Evolutionary conservation across 2,329 filamentous ascomycete genomes (phyloP).

Genomic region (Cordyceps cateniannulata): DNA sequence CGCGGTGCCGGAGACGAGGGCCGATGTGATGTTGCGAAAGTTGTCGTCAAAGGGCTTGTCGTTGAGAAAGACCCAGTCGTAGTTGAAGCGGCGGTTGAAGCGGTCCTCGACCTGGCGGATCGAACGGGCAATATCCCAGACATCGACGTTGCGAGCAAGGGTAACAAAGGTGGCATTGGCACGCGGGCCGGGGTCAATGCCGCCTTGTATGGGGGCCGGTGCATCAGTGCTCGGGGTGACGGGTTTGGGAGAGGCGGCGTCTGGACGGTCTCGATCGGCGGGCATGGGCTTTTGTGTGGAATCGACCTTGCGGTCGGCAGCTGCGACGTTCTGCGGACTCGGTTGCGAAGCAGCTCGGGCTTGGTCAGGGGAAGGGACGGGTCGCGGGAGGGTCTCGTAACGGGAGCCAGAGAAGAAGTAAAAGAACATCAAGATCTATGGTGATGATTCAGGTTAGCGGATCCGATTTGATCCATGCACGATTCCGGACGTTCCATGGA

Average conservation of each 20-base stretch:
- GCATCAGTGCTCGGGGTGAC: slow-evolving; percentile 45
- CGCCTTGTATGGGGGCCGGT: slow-evolving; percentile 42
- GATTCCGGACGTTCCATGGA: neutral
- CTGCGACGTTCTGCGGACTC: slow-evolving; percentile 7
- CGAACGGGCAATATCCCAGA: slow-evolving; percentile 95
- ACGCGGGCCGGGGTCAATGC: slow-evolving; percentile 58
- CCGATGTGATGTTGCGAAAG: slow-evolving; percentile 87
- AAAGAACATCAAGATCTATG: slow-evolving; percentile 61
- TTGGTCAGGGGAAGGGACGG: slow-evolving; percentile 16
- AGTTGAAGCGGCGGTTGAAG: slow-evolving; percentile 94
- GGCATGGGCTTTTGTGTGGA: slow-evolving; percentile 19
- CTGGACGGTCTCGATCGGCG: slow-evolving; percentile 20
- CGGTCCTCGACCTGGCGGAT: slow-evolving; percentile 96
- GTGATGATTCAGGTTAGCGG: slow-evolving; percentile 15
- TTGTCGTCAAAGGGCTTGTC: slow-evolving; percentile 88
- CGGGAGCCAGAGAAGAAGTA: slow-evolving; percentile 69
- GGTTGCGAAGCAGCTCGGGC: slow-evolving; percentile 15
- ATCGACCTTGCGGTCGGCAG: slow-evolving; percentile 5
- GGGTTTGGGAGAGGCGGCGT: slow-evolving; percentile 41
- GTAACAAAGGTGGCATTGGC: slow-evolving; percentile 98
- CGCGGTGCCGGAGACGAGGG: slow-evolving; percentile 87
- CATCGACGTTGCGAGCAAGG: slow-evolving; percentile 82
- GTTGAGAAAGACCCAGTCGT: slow-evolving; percentile 99
- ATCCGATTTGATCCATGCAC: neutral
- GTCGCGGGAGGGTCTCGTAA: slow-evolving; percentile 29